Evolutionary conservation across 2,329 filamentous ascomycete species (phyloP), one percentile per base, ranked within the genome.

Genomic region (Zymoseptoria pseudotritici): DNA sequence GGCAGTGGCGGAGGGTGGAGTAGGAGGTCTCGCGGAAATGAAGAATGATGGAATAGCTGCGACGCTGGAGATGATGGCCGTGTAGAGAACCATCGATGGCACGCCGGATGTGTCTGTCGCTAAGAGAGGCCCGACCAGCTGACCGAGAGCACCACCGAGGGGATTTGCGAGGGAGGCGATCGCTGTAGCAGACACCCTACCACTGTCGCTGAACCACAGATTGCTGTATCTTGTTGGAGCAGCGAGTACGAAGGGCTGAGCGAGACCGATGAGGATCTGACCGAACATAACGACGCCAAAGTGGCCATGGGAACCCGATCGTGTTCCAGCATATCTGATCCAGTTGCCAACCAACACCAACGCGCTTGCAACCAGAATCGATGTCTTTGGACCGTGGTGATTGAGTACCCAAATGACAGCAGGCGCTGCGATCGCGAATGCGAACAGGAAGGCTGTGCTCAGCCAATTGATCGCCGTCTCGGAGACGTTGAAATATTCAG

Each of bases 221-320:
- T 97, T 92, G 58, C 90, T 94, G 75, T 96, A 99, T 63, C 90
- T 82, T 0, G 94, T 93, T 0, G 94, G 93, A 0, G 93, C 91
- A 6, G 88, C 86, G 9, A 97, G 83, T 11, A 96, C 90, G 73
- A 97, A 97, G 0, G 94, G 92, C 72, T 99, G 94, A 0, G 91
- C 86, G 49, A 97, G 81, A 0, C 93, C 94, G 56, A 89, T 91
- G 61, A 99, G 74, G 72, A 97, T 88, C 77, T 97, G 93, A 4
- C 93, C 93, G 67, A 95, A 86, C 88, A 97, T 90, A 63, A 91
- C 87, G 52, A 89, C 81, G 50, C 86, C 86, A 70, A 89, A 95
- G 66, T 79, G 81, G 55, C 88, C 89, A 54, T 63, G 57, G 4
- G 50, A 26, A 7, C 62, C 65, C 49, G 65, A 64, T 46, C 70